These are phyloP conservation scores for Fomitiporia mediterranea DNA, from an alignment of 1,284 basidiomycete genomes.

Conservation along the genomic window DNA sequence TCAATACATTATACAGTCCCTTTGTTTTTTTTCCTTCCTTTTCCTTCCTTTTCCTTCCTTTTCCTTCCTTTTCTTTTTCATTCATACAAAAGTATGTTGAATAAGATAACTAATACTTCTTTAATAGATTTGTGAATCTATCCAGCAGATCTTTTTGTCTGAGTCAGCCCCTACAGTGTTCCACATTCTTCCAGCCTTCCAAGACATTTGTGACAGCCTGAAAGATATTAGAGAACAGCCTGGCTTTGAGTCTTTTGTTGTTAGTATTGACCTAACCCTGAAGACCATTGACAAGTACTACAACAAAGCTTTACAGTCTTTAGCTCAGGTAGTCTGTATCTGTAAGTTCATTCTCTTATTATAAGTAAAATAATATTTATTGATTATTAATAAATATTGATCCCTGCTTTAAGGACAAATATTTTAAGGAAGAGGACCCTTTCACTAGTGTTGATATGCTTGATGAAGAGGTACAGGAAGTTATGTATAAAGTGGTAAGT, in stretches of 20 bases:
- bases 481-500: neutral
- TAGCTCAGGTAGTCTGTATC: neutral
- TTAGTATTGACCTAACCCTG: neutral
- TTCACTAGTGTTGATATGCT: neutral
- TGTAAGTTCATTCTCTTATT: slow-evolving; percentile 1
- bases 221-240: neutral
- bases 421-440: neutral
- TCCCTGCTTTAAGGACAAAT: neutral
- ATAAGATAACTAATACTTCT: no score
- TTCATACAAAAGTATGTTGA: no score
- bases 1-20: no score
- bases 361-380: neutral
- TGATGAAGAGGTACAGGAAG: neutral
- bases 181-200: neutral
- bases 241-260: neutral
- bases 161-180: neutral
- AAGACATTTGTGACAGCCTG: neutral
- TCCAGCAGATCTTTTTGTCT: slow-evolving; percentile 10
- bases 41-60: no score
- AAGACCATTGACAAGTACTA: slow-evolving; percentile 5
- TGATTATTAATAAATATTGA: neutral
- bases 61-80: no score
- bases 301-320: neutral
- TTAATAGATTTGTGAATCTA: no score
- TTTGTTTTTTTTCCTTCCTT: no score